These are phyloP conservation scores for Peronospora destructor DNA, from an alignment of 352 stramenopile species.

Conservation along the genomic window DNA sequence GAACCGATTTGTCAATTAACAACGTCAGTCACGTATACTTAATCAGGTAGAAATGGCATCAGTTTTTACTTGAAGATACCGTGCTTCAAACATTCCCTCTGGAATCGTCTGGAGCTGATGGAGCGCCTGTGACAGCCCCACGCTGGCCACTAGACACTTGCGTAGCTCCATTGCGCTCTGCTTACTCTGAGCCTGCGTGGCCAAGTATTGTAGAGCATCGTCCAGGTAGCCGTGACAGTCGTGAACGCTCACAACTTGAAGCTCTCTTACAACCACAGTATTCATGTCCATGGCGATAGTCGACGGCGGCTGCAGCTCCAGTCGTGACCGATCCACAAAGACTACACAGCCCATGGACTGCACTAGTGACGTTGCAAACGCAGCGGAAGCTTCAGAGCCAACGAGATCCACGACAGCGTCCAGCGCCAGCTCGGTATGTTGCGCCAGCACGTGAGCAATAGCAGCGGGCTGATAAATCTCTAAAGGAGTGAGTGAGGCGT, in stretches of 20 bases:
- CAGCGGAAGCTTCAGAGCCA: slow-evolving; percentile 31
- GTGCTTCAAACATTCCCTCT: slow-evolving; percentile 12
- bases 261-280: slow-evolving; percentile 57
- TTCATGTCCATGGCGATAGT: slow-evolving; percentile 61
- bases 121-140: slow-evolving; percentile 20
- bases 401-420: slow-evolving; percentile 53
- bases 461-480: slow-evolving; percentile 31
- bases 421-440: slow-evolving; percentile 26
- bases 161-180: slow-evolving; percentile 21
- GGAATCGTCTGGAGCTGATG: slow-evolving; percentile 21
- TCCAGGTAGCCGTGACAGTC: slow-evolving; percentile 30
- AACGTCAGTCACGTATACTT: slow-evolving; percentile 4
- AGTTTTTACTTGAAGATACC: slow-evolving; percentile 28
- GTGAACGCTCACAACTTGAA: slow-evolving; percentile 36
- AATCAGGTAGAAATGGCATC: not conserved
- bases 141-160: slow-evolving; percentile 14
- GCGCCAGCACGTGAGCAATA: slow-evolving; percentile 16
- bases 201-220: slow-evolving; percentile 42
- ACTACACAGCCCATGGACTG: slow-evolving; percentile 45
- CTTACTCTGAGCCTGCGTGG: slow-evolving; percentile 11
- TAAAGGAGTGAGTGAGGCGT: slow-evolving; percentile 29
- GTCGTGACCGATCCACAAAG: slow-evolving; percentile 28
- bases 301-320: slow-evolving; percentile 26
- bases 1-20: not conserved
- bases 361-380: slow-evolving; percentile 37